Evolutionary conservation across 805 yeast species (phyloP).

Genomic region (Scheffersomyces stipitis): DNA sequence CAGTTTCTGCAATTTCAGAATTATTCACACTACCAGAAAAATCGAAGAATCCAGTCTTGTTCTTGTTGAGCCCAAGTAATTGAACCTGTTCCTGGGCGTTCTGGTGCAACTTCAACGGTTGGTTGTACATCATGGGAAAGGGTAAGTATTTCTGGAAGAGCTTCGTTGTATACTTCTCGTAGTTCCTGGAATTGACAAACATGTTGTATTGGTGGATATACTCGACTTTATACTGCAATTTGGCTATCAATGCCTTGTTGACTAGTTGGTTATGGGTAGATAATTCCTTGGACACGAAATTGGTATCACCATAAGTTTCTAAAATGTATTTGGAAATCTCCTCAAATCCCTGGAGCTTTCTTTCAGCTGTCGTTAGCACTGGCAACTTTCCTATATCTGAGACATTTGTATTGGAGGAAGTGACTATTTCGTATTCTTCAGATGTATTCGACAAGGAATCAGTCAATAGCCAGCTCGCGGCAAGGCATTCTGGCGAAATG

Average conservation of each 20-base stretch:
- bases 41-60: conserved; percentile 29
- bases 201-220: conserved; percentile 56
- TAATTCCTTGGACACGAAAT: conserved; percentile 9
- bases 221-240: conserved; percentile 40
- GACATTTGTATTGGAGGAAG: conserved; percentile 58
- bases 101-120: conserved; percentile 50
- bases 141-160: conserved; percentile 54
- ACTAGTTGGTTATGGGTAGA: conserved; percentile 31
- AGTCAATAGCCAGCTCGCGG: conserved; percentile 42
- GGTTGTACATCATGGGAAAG: conserved; percentile 74
- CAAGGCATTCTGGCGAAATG: conserved; percentile 54
- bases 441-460: conserved; percentile 9
- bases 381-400: conserved; percentile 55
- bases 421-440: conserved; percentile 35
- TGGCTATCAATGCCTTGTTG: conserved; percentile 45
- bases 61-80: conserved; percentile 28
- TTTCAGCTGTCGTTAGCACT: conserved; percentile 28
- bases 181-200: conserved; percentile 56
- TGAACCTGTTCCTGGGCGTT: conserved; percentile 35
- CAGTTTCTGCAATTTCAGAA: conserved; percentile 26
- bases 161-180: conserved; percentile 58
- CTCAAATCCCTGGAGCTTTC: conserved; percentile 39
- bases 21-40: conserved; percentile 15
- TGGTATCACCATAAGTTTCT: conserved; percentile 5
- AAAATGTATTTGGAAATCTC: conserved; percentile 35